Conservation (phyloP, 2,329 filamentous ascomycete genomes). For the Fusarium circinatum region DNA sequence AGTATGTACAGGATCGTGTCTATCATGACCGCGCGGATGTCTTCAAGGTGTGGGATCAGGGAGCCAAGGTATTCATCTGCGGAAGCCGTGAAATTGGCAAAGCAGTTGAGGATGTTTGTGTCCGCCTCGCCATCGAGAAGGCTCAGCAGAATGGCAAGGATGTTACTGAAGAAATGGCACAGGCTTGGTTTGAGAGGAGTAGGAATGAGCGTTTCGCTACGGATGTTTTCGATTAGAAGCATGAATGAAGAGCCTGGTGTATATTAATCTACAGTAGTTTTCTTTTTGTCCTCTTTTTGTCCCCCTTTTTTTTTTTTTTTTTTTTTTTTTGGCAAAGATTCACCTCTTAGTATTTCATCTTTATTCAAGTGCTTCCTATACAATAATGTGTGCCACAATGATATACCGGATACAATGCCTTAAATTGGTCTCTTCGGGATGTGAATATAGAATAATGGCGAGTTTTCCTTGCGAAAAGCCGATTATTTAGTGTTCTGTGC, state of each 20-base stretch:
- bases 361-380: not conserved
- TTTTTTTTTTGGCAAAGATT: not conserved
- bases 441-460: not conserved
- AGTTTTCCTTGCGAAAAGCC: not conserved
- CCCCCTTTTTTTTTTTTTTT: no score
- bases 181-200: slow-evolving; percentile 60
- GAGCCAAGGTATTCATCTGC: slow-evolving; percentile 71
- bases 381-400: not conserved
- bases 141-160: slow-evolving; percentile 45
- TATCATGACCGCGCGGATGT: slow-evolving; percentile 51
- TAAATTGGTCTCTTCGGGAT: not conserved
- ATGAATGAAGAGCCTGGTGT: not conserved
- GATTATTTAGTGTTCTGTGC: no score
- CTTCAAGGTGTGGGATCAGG: slow-evolving; percentile 52
- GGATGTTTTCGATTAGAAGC: slow-evolving; percentile 67
- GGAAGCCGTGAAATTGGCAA: slow-evolving; percentile 65
- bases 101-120: slow-evolving; percentile 55
- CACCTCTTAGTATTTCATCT: no score
- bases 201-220: slow-evolving; percentile 67
- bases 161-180: slow-evolving; percentile 50
- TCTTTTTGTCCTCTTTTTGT: no score
- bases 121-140: slow-evolving; percentile 50
- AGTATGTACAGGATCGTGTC: slow-evolving; percentile 60
- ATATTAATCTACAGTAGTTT: no score
- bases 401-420: no score